Evolutionary conservation across 1,284 basidiomycete genomes (phyloP), one percentile per base, ranked within the genome.

Genomic region (Moesziomyces globuligerus): DNA sequence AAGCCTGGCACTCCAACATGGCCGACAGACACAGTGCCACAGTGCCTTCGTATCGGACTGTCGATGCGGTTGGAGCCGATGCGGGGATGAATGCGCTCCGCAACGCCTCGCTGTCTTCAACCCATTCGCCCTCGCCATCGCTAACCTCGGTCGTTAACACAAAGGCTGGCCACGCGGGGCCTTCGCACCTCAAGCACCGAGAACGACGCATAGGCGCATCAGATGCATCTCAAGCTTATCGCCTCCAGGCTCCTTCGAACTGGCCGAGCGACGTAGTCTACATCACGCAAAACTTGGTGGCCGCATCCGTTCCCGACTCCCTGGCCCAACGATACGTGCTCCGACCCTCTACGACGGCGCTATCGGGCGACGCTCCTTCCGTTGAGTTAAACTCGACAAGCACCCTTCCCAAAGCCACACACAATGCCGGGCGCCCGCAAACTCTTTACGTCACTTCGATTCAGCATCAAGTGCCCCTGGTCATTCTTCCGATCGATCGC

Each of bases 211-310:
- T n/a, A n/a, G n/a, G n/a, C n/a, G 23, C 15, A 26, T 24, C 37
- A 3, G 21, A 38, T 21, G 24, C 24, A 8, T n/a, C 29, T 29
- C 11, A 3, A 15, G 7, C 29, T 13, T 29, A 15, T 29, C 32
- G 15, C 23, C 21, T 55, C 7, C 43, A 52, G 24, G 39, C 55
- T 7, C 67, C 67, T 11, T 13, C 20, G 7, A 26, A 56, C 17
- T 70, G 67, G 67, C 67, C 67, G 7, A 17, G 26, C 6, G 42
- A 60, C 25, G 67, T 65, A 3, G 56, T 65, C 8, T 70, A 29
- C 18, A 41, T 70, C 41, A 70, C 67, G 3, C 67, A 65, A 20
- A 64, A 60, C 34, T 26, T 70, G 17, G 53, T 58, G 6, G 55
- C 67, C 2, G 23, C 47, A 0, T 64, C 67, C 2, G 37, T 70